A percentile compares a stretch with the other conserved stretches of the same genome.
phyloP scores from a whole-genome alignment of 176 grass and related monocot genomes.

The Eleusine coracana region DNA sequence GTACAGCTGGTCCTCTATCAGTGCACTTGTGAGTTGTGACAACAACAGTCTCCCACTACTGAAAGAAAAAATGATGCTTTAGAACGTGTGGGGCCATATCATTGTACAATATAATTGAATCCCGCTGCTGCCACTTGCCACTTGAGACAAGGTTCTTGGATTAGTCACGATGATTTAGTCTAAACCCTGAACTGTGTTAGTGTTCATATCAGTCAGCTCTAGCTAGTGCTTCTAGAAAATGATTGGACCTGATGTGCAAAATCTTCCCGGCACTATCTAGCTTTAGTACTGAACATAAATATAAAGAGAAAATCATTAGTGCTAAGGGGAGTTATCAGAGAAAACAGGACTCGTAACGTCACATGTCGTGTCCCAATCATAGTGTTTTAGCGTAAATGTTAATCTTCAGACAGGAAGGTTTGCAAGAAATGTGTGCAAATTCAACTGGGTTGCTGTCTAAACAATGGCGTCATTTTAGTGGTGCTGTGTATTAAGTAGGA shows the following conservation, averaged over 20 bases:
- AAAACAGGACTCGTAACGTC: neutral
- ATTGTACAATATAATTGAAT: slow-evolving; percentile 14
- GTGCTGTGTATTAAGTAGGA: neutral
- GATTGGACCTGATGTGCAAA: neutral
- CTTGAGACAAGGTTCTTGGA: slow-evolving; percentile 26
- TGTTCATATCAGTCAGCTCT: slow-evolving; percentile 38
- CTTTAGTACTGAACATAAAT: neutral
- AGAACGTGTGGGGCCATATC: neutral
- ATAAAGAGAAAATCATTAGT: neutral
- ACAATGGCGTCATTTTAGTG: slow-evolving; percentile 7
- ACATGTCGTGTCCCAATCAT: neutral
- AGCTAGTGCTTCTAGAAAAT: slow-evolving; percentile 29
- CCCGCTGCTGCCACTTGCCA: slow-evolving; percentile 4
- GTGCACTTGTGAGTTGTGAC: slow-evolving; percentile 49
- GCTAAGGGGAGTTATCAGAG: neutral
- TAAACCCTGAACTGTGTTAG: slow-evolving; percentile 32
- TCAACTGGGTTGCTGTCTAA: neutral
- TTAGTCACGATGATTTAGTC: slow-evolving; percentile 17
- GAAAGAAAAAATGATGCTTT: slow-evolving; percentile 20
- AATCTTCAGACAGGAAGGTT: slow-evolving; percentile 33
- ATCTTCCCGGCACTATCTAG: neutral
- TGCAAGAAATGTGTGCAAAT: slow-evolving; percentile 14
- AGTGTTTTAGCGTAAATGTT: slow-evolving; percentile 15
- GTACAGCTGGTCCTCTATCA: slow-evolving; percentile 37
- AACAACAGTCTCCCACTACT: slow-evolving; percentile 48